Evolutionary conservation across 805 yeast species (phyloP).

Genomic region (Hanseniaspora jakobsenii): DNA sequence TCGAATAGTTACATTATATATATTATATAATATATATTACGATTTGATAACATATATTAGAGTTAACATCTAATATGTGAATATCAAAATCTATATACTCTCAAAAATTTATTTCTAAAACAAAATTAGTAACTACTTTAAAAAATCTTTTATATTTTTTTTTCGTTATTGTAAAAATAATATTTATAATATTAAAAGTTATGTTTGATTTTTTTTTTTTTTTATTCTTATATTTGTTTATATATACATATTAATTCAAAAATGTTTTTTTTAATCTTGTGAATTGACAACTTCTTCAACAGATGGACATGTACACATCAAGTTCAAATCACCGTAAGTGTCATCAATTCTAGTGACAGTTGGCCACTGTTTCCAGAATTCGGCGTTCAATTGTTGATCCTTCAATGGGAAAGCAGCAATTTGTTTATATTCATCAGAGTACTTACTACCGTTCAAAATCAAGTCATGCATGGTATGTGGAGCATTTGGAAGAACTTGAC

Average conservation of each 20-base stretch:
- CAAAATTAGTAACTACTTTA: no score
- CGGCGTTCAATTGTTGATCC: slow-evolving; percentile 43
- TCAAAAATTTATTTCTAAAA: no score
- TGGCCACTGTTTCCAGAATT: slow-evolving; percentile 73
- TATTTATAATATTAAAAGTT: background rate
- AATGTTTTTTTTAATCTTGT: slow-evolving; percentile 3
- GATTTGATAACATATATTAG: no score
- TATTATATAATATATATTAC: no score
- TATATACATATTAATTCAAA: background rate
- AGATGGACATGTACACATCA: slow-evolving; percentile 86
- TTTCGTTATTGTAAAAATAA: background rate
- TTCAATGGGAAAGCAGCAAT: slow-evolving; percentile 79
- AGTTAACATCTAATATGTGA: no score
- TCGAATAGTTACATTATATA: no score
- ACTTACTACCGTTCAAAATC: slow-evolving; percentile 57
- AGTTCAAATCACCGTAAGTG: slow-evolving; percentile 83
- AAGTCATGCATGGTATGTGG: slow-evolving; percentile 85
- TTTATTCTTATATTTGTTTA: no score
- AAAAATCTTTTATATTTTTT: background rate
- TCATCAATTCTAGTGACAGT: slow-evolving; percentile 86
- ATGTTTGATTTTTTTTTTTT: no score
- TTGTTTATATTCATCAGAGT: slow-evolving; percentile 57
- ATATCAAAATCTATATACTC: no score
- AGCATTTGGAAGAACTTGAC: slow-evolving; percentile 68
- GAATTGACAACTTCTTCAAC: slow-evolving; percentile 55